Conservation (phyloP, 2,329 filamentous ascomycete genomes). For the Claviceps paspali region DNA sequence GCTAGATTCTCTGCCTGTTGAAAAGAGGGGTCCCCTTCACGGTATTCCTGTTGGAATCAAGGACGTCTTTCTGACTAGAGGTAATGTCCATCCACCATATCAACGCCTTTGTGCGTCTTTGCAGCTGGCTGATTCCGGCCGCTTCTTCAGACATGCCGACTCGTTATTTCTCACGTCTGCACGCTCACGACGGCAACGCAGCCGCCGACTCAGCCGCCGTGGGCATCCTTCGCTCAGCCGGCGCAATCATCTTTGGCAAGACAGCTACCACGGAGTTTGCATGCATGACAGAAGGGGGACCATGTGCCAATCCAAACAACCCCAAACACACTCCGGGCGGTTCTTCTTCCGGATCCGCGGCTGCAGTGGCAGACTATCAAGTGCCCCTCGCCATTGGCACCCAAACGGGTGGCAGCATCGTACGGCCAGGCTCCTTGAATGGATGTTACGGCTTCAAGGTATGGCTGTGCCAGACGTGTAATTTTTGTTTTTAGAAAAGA, state of each 20-base stretch:
- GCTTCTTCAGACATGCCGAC: constrained; percentile 35
- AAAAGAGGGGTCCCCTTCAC: constrained; percentile 37
- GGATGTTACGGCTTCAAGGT: constrained; percentile 47
- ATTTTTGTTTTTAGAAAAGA: background rate
- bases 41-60: constrained; percentile 44
- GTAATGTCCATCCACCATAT: constrained; percentile 12
- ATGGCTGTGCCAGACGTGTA: background rate
- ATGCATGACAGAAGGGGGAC: constrained; percentile 36
- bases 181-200: constrained; percentile 24
- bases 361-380: constrained; percentile 50
- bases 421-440: constrained; percentile 50
- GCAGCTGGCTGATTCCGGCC: background rate
- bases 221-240: constrained; percentile 34
- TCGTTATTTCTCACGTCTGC: constrained; percentile 38
- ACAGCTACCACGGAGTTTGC: constrained; percentile 50
- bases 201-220: constrained; percentile 37
- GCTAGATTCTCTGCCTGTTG: constrained; percentile 32
- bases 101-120: background rate
- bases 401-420: constrained; percentile 49
- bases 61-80: constrained; percentile 43
- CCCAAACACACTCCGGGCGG: constrained; percentile 48
- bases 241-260: constrained; percentile 37
- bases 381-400: constrained; percentile 45
- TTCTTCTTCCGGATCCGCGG: constrained; percentile 51
- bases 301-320: constrained; percentile 51